Conservation (phyloP, 805 yeast genomes). For the Kluyveromyces aestuarii region DNA sequence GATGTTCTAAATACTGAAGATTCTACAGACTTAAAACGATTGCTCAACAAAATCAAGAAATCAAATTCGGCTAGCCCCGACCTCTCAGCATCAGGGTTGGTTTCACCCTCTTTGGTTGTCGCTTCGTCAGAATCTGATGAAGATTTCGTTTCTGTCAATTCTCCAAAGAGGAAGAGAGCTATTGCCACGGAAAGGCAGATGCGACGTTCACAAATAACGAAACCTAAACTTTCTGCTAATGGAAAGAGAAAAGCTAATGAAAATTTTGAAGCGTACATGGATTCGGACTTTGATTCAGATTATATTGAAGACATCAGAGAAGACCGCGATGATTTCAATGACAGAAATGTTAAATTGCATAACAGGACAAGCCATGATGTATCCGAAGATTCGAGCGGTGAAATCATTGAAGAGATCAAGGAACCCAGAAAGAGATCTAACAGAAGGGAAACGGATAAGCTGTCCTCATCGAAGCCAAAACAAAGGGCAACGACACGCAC, state of each 20-base stretch:
- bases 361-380: background rate
- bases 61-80: constrained; percentile 15
- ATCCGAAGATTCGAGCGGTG: background rate
- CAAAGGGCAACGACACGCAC: constrained; percentile 12
- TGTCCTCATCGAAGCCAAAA: background rate
- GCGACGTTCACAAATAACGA: background rate
- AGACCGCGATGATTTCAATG: background rate
- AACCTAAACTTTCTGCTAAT: background rate
- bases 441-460: constrained; percentile 1
- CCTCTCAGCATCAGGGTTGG: background rate
- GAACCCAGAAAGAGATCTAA: background rate
- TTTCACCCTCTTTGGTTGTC: background rate
- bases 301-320: background rate
- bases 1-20: constrained; percentile 31
- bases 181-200: background rate
- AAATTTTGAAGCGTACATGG: background rate
- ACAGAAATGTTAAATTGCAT: background rate
- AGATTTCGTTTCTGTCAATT: background rate
- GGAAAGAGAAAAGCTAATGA: no score
- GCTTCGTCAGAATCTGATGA: constrained; percentile 1
- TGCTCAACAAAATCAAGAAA: constrained; percentile 35
- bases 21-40: constrained; percentile 34
- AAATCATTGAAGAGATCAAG: background rate
- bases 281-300: background rate
- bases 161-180: background rate